Percentiles rank a stretch among this genome's conserved stretches.
These are phyloP conservation scores for Diaporthe eres DNA, from an alignment of 2,329 filamentous ascomycete genomes.

Conservation along the genomic window DNA sequence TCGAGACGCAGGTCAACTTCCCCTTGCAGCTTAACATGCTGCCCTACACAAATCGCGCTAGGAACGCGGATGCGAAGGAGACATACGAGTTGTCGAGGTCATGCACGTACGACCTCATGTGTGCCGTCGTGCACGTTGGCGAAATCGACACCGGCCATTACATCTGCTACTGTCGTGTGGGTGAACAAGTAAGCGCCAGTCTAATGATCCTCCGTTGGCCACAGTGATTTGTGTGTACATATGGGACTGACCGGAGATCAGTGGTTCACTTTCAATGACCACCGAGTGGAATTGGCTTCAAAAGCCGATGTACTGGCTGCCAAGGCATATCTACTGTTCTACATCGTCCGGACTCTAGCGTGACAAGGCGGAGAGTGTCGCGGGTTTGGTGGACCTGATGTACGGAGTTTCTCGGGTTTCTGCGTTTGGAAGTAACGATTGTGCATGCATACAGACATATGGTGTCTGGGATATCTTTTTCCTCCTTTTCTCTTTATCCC, in stretches of 20 bases:
- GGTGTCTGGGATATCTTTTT: constrained; percentile 20
- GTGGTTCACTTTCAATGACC: constrained; percentile 98
- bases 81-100: constrained; percentile 71
- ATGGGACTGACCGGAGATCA: constrained; percentile 54
- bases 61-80: constrained; percentile 63
- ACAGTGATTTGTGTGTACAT: background rate
- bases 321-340: constrained; percentile 93
- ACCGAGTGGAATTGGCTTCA: constrained; percentile 86
- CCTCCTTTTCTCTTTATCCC: background rate
- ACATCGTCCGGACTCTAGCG: constrained; percentile 76
- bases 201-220: background rate
- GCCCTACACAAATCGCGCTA: constrained; percentile 83
- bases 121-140: constrained; percentile 93
- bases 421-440: constrained; percentile 9
- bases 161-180: constrained; percentile 87
- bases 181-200: constrained; percentile 70
- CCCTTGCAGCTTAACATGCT: constrained; percentile 90
- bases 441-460: constrained; percentile 28
- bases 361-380: constrained; percentile 47
- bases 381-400: constrained; percentile 22
- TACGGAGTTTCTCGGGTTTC: constrained; percentile 32
- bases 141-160: constrained; percentile 95
- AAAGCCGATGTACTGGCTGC: constrained; percentile 88
- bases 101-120: constrained; percentile 88
- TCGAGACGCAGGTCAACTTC: constrained; percentile 88